Conservation (phyloP, 2,329 filamentous ascomycete species). For the Fusarium gaditjirri region DNA sequence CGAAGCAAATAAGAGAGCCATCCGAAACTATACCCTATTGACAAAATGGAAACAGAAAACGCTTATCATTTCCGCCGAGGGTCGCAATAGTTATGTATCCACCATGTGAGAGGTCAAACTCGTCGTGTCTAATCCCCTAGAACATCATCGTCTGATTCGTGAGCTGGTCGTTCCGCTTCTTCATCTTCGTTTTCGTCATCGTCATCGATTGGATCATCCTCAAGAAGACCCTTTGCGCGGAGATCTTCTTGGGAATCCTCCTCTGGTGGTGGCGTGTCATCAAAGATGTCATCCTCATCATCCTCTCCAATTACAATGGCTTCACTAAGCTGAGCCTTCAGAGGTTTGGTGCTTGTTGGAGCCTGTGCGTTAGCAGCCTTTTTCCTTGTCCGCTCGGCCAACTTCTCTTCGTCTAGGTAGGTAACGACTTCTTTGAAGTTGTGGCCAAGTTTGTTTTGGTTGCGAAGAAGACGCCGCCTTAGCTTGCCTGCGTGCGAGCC, state of each 20-base stretch:
- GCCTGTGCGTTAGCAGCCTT: slow-evolving; percentile 44
- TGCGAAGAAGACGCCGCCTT: slow-evolving; percentile 77
- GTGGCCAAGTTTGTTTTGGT: slow-evolving; percentile 80
- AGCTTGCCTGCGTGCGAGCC: slow-evolving; percentile 71
- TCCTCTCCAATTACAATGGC: slow-evolving; percentile 58
- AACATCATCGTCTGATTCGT: slow-evolving; percentile 57
- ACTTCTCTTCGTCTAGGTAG: slow-evolving; percentile 78
- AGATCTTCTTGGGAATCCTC: slow-evolving; percentile 70
- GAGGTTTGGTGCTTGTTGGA: slow-evolving; percentile 42
- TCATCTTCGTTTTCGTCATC: slow-evolving; percentile 49
- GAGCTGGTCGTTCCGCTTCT: slow-evolving; percentile 44
- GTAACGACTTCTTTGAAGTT: slow-evolving; percentile 88
- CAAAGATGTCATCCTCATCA: slow-evolving; percentile 56
- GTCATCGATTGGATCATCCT: slow-evolving; percentile 59
- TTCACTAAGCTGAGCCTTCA: slow-evolving; percentile 53
- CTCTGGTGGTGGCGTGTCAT: slow-evolving; percentile 62
- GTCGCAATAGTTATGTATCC: slow-evolving; percentile 26
- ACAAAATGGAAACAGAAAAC: slow-evolving; percentile 17
- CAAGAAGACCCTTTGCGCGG: slow-evolving; percentile 63
- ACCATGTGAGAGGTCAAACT: slow-evolving; percentile 10
- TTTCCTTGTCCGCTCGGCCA: slow-evolving; percentile 57
- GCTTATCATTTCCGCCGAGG: slow-evolving; percentile 19
- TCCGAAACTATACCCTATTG: slow-evolving; percentile 8
- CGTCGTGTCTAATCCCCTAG: slow-evolving; percentile 55
- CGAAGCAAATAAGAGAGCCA: background rate